Percentiles rank a stretch among this genome's conserved stretches.
Evolutionary conservation across 176 grass and related monocot genomes (phyloP).

Genomic region (Stipa capillata): DNA sequence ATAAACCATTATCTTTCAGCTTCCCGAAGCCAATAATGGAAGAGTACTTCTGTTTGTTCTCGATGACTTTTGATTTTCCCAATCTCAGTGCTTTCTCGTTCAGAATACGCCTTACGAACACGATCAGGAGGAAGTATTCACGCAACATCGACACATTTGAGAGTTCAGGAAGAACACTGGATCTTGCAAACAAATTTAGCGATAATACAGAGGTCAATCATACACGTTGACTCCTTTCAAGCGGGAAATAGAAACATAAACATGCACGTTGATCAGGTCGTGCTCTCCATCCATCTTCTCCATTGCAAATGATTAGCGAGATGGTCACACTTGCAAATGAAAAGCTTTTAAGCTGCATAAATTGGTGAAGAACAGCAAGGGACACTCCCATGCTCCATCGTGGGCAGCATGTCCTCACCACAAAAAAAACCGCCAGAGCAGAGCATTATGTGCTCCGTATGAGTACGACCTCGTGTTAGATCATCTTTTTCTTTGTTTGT

Average conservation of each 20-base stretch:
- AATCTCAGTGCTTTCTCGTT: too few relatives aligned
- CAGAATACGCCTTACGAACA: too few relatives aligned
- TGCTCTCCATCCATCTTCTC: not conserved
- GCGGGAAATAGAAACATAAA: not conserved
- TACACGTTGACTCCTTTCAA: not conserved
- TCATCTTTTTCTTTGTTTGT: too few relatives aligned
- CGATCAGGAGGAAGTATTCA: too few relatives aligned
- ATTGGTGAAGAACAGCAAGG: not conserved
- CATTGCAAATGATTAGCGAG: not conserved
- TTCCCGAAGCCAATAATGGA: too few relatives aligned
- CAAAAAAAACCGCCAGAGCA: too few relatives aligned
- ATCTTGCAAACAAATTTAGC: not conserved
- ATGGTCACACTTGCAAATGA: not conserved
- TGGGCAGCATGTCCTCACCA: not conserved
- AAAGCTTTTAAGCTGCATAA: not conserved
- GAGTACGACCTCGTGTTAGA: not conserved
- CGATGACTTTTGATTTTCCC: too few relatives aligned
- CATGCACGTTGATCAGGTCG: not conserved
- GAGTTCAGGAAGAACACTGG: too few relatives aligned
- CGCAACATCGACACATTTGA: too few relatives aligned
- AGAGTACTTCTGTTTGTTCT: too few relatives aligned
- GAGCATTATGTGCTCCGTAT: not conserved
- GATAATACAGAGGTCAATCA: not conserved
- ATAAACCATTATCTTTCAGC: too few relatives aligned
- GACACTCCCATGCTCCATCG: not conserved